Evolutionary conservation across 345 rosid species (phyloP).

Genomic region (Chamaenerion angustifolium): DNA sequence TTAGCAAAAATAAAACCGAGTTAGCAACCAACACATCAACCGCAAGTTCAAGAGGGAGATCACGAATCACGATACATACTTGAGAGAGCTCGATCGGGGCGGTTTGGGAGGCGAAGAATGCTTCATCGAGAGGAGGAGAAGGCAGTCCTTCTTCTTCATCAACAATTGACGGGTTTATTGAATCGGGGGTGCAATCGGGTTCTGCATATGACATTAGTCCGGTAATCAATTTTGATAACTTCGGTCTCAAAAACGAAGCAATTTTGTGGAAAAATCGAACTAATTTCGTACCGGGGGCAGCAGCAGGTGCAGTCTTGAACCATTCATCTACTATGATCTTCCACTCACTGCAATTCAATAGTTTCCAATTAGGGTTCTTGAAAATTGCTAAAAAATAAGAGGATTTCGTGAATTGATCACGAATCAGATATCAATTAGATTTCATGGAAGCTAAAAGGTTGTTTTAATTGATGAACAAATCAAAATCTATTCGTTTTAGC

Average conservation of each 20-base stretch:
- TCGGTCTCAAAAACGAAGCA: background rate
- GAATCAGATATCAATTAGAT: background rate
- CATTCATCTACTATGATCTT: constrained; percentile 83
- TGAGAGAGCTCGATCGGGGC: constrained; percentile 61
- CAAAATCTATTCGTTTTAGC: too few species aligned
- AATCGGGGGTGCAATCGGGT: constrained; percentile 75
- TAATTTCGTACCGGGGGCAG: constrained; percentile 7
- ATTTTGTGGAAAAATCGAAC: background rate
- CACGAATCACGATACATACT: constrained; percentile 21
- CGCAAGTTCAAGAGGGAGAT: too few species aligned
- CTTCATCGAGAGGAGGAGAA: constrained; percentile 82
- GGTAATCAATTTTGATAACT: constrained; percentile 10
- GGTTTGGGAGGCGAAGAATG: constrained; percentile 57
- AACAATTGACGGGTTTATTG: constrained; percentile 62
- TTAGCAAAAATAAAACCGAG: too few species aligned
- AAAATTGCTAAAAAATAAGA: too few species aligned
- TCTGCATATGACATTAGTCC: background rate
- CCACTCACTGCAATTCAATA: constrained; percentile 46
- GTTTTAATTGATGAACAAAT: background rate
- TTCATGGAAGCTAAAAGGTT: background rate
- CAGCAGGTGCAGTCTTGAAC: constrained; percentile 44
- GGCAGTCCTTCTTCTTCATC: constrained; percentile 89
- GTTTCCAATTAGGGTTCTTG: constrained; percentile 4
- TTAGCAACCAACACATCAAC: constrained; percentile 9
- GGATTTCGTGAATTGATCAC: too few species aligned